phyloP scores from a whole-genome alignment of 2,329 filamentous ascomycete species.

The Aspergillus terreus region DNA sequence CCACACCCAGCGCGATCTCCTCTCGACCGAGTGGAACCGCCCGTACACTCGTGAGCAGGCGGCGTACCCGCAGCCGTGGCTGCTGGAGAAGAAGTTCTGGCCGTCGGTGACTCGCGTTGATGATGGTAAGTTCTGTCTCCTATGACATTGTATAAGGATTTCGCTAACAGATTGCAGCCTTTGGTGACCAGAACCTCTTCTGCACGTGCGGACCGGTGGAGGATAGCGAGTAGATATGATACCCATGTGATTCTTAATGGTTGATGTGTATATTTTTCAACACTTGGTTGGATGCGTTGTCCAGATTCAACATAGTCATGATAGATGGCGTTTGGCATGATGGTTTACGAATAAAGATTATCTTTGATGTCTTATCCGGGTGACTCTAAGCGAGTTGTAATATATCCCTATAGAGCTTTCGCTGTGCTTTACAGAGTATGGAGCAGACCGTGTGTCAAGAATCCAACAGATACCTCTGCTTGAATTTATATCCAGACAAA shows the following conservation, averaged over 20 bases:
- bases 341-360: neutral
- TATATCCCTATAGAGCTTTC: no score
- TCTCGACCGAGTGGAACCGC: constrained; percentile 75
- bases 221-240: constrained; percentile 42
- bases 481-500: no score
- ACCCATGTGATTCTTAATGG: constrained; percentile 26
- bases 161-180: constrained; percentile 54
- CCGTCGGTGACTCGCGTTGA: constrained; percentile 81
- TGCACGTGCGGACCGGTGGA: constrained; percentile 89
- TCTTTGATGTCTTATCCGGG: no score
- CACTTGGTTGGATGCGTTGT: constrained; percentile 7
- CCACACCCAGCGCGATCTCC: constrained; percentile 77
- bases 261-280: constrained; percentile 15
- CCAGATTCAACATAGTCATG: constrained; percentile 29
- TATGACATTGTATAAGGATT: neutral
- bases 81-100: constrained; percentile 98
- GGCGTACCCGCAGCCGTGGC: constrained; percentile 76
- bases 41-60: constrained; percentile 77
- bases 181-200: constrained; percentile 88
- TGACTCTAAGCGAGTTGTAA: no score
- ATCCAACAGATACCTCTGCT: no score
- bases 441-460: no score
- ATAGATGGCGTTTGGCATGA: constrained; percentile 16
- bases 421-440: no score
- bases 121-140: constrained; percentile 63